Conservation (phyloP, 441 rosid species). For the Theobroma grandiflorum region DNA sequence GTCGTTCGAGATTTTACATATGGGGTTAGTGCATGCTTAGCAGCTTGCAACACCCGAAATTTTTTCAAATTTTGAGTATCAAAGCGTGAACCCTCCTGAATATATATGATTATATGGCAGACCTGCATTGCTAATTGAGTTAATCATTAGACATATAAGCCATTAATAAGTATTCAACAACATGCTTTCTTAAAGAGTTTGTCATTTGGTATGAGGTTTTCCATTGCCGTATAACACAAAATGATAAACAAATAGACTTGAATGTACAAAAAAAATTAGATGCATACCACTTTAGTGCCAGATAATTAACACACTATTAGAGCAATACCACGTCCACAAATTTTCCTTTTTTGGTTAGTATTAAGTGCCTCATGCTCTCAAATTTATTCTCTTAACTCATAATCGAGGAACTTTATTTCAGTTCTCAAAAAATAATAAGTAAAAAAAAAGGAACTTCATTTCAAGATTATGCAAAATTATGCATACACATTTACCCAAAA, state of each 20-base stretch:
- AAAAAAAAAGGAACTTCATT: not conserved
- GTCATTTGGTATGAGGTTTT: not conserved
- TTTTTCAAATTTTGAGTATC: slow-evolving; percentile 70
- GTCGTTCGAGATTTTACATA: slow-evolving; percentile 57
- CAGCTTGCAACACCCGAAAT: slow-evolving; percentile 76
- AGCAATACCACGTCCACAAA: not conserved
- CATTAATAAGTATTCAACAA: not conserved
- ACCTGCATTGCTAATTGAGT: slow-evolving; percentile 73
- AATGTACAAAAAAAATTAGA: not conserved
- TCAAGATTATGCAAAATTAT: not conserved
- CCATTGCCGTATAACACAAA: not conserved
- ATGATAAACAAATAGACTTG: not conserved
- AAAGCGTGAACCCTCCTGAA: slow-evolving; percentile 73
- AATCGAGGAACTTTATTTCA: slow-evolving; percentile 3
- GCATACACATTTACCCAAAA: not conserved
- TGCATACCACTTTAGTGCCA: not conserved
- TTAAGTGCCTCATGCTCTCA: not conserved
- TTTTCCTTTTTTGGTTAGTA: not conserved
- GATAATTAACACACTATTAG: not conserved
- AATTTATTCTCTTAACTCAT: not conserved
- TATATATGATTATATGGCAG: slow-evolving; percentile 74
- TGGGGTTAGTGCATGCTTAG: slow-evolving; percentile 71
- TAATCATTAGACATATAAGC: slow-evolving; percentile 35
- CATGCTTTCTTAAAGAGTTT: not conserved
- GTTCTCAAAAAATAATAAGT: too few relatives aligned